These are phyloP conservation scores for Mycena galopus DNA, from an alignment of 768 basidiomycete genomes.

Conservation along the genomic window DNA sequence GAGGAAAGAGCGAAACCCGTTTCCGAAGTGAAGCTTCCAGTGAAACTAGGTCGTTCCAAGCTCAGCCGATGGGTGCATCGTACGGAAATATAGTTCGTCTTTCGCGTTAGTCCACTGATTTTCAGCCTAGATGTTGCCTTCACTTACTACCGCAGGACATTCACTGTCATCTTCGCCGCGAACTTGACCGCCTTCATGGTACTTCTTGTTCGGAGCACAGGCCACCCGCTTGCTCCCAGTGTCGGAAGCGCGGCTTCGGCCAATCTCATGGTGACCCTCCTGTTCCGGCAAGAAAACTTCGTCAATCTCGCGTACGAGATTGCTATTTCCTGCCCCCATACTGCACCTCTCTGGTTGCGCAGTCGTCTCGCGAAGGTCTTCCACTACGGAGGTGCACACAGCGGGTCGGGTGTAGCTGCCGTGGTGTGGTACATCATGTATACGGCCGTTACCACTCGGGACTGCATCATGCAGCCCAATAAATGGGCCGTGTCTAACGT, in stretches of 20 bases:
- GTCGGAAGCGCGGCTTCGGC: conserved; percentile 55
- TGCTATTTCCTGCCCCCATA: conserved; percentile 54
- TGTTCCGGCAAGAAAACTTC: conserved; percentile 65
- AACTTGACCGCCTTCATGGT: conserved; percentile 65
- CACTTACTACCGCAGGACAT: conserved; percentile 61
- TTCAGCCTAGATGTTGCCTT: conserved; percentile 40
- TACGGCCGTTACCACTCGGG: conserved; percentile 56
- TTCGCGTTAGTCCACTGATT: neutral
- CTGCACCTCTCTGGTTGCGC: conserved; percentile 57
- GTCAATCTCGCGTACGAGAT: conserved; percentile 66
- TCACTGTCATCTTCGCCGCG: conserved; percentile 63
- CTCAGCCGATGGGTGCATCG: conserved; percentile 36
- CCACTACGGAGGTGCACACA: conserved; percentile 69
- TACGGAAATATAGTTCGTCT: neutral
- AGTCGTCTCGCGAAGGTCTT: conserved; percentile 63
- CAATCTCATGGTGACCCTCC: conserved; percentile 59
- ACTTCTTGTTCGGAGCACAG: conserved; percentile 49
- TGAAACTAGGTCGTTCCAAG: conserved; percentile 32
- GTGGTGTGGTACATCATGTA: conserved; percentile 67
- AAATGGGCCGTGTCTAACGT: conserved; percentile 50
- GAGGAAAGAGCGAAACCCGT: too few relatives aligned
- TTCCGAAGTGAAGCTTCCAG: conserved; percentile 29
- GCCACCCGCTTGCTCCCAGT: conserved; percentile 50
- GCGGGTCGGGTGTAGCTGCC: conserved; percentile 65
- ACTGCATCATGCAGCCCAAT: conserved; percentile 43